Percentiles rank a stretch among this genome's conserved stretches.
phyloP scores from a whole-genome alignment of 768 basidiomycete species.

The Amanita rubescens region DNA sequence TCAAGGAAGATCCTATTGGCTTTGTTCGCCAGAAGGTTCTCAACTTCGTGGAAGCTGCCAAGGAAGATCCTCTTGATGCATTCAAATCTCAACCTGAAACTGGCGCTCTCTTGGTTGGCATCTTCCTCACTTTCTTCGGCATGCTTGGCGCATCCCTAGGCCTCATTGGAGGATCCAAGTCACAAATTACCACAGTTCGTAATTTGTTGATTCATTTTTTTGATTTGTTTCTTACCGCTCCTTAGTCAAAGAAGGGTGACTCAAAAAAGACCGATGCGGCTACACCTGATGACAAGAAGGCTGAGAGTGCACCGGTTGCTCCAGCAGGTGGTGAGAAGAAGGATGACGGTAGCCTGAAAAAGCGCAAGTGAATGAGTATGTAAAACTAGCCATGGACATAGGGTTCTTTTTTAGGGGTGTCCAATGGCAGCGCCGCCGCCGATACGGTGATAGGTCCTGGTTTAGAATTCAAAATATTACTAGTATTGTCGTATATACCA shows the following conservation, averaged over 20 bases:
- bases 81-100: constrained; percentile 88
- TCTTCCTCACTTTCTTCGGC: constrained; percentile 72
- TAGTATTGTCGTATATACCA: constrained; percentile 1
- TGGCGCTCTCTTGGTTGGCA: constrained; percentile 67
- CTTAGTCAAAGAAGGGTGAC: constrained; percentile 31
- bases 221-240: constrained; percentile 2
- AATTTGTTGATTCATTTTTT: constrained; percentile 3
- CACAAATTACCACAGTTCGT: constrained; percentile 62
- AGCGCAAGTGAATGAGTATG: constrained; percentile 39
- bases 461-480: background rate
- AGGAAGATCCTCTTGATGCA: constrained; percentile 69
- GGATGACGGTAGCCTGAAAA: constrained; percentile 62
- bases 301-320: constrained; percentile 58
- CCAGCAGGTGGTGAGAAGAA: constrained; percentile 70
- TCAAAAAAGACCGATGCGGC: constrained; percentile 72
- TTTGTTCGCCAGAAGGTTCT: constrained; percentile 75
- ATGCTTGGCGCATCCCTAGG: constrained; percentile 79
- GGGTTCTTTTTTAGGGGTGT: background rate
- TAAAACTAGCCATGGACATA: background rate
- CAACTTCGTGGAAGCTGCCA: constrained; percentile 73
- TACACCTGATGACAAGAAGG: constrained; percentile 59
- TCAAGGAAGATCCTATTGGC: constrained; percentile 68
- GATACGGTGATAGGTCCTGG: background rate
- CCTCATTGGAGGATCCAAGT: constrained; percentile 65
- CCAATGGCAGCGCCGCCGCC: background rate